Evolutionary conservation across 257 asterid species (phyloP), one percentile per base, ranked within the genome.

Genomic region (Nyctanthes arbortristis): DNA sequence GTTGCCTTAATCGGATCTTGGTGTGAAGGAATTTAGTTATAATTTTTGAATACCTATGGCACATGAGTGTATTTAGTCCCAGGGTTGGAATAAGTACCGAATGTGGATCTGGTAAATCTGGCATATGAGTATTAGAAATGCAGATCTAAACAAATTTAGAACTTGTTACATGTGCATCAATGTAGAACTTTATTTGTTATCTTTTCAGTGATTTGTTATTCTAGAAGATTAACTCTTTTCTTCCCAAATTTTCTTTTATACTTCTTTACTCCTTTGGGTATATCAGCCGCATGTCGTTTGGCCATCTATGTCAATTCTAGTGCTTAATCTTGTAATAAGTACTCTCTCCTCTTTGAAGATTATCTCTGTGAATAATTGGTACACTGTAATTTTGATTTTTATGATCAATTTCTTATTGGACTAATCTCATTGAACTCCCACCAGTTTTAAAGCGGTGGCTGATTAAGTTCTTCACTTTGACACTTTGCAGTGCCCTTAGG

Each of bases 401-500:
- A 7, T n/a, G 36, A 29, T 14, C 22, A 34, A 12, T 18, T 36
- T 36, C 8, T 55, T 76, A n/a, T 35, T 32, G 60, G 7, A 37
- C 27, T 6, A 61, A 14, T 58, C 40, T 58, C 39, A 58, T 4
- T 55, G 31, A 54, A 32, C 28, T 43, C 28, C 30, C 45, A 24
- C 25, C 20, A 45, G 47, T 58, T 33, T 63, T 22, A 31, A 39
- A 47, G 66, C 34, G 30, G 36, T 43, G 60, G 31, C 47, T 59
- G 29, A 32, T 49, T 20, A 18, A 56, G 27, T 29, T 71, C 65
- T 29, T 34, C 56, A 20, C 60, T 75, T 71, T 59, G n/a, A 27
- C 30, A 49, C 52, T 49, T 70, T 73, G 74, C 88, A 94, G 99
- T 70, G 96, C 97, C 74, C 91, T 94, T 45, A 89, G 89, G 80